These are phyloP conservation scores for Angomonas deanei DNA, from an alignment of 208 protist species.

Conservation along the genomic window DNA sequence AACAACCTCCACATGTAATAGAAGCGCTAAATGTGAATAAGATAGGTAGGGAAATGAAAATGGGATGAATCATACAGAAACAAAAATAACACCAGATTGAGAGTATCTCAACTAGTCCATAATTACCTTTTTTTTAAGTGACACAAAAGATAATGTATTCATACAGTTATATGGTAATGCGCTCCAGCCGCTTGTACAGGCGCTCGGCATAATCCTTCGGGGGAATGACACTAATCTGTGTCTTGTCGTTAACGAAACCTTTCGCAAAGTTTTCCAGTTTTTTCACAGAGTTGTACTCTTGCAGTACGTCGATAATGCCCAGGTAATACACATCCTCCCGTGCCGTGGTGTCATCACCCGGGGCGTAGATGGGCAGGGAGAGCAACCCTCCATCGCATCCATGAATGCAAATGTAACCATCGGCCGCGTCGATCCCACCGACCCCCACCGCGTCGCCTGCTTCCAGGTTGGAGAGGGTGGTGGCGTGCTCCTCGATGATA, in stretches of 20 bases:
- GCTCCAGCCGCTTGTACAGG: slow-evolving; percentile 69
- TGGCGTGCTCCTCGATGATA: slow-evolving; percentile 6
- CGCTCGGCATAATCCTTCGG: slow-evolving; percentile 78
- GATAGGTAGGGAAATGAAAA: no score
- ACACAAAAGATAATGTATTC: not conserved
- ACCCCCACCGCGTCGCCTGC: slow-evolving; percentile 10
- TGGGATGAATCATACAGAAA: slow-evolving; percentile 4
- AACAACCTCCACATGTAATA: no score
- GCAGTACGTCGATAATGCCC: slow-evolving; percentile 92
- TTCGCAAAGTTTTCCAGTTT: slow-evolving; percentile 86
- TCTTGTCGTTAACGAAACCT: slow-evolving; percentile 57
- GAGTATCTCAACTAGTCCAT: not conserved
- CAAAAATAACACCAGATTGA: slow-evolving; percentile 11
- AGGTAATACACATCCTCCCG: slow-evolving; percentile 89
- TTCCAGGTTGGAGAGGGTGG: slow-evolving; percentile 4
- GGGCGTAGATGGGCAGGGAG: slow-evolving; percentile 67
- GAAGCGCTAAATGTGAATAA: no score
- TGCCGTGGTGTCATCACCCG: slow-evolving; percentile 56
- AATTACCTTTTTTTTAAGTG: not conserved
- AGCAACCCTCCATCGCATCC: slow-evolving; percentile 79
- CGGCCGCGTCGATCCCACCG: slow-evolving; percentile 14
- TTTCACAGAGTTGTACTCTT: slow-evolving; percentile 85
- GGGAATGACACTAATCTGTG: slow-evolving; percentile 80
- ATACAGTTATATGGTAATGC: slow-evolving; percentile 52
- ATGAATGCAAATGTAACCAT: slow-evolving; percentile 57